Conservation (phyloP, 129 eudicot species). For the Ambrosia trifida region DNA sequence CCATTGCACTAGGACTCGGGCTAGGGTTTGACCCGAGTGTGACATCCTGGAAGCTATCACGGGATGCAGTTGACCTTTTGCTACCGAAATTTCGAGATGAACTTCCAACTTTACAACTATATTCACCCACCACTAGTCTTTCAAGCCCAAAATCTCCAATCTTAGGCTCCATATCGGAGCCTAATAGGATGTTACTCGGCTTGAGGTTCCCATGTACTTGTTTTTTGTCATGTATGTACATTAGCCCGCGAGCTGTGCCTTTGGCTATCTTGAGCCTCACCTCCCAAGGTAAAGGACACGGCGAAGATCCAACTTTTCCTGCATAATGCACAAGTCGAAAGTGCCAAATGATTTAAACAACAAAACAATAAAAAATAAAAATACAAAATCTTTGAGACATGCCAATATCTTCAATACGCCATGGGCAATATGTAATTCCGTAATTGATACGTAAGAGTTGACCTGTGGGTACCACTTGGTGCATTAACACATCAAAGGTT, state of each 20-base stretch:
- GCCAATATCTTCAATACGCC: conserved; percentile 36
- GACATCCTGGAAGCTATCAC: conserved; percentile 80
- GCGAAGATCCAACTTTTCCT: conserved; percentile 94
- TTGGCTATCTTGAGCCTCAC: conserved; percentile 81
- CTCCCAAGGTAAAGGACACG: conserved; percentile 90
- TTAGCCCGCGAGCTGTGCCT: conserved; percentile 90
- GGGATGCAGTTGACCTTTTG: conserved; percentile 81
- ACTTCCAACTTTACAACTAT: conserved; percentile 57
- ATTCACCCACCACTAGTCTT: conserved; percentile 67
- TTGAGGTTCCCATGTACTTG: conserved; percentile 92
- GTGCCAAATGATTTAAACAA: conserved; percentile 8
- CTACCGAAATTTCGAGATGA: conserved; percentile 87
- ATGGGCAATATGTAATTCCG: conserved; percentile 30
- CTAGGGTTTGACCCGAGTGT: conserved; percentile 59
- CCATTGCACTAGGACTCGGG: conserved; percentile 84
- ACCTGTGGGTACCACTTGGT: conserved; percentile 36
- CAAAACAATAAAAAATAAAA: conserved; percentile 13
- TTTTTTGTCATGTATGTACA: conserved; percentile 85
- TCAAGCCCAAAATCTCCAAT: conserved; percentile 93
- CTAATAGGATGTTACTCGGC: conserved; percentile 85
- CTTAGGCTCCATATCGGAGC: conserved; percentile 89
- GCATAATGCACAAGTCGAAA: conserved; percentile 12
- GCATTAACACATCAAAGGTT: conserved; percentile 37
- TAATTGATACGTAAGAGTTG: conserved; percentile 43
- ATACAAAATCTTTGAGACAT: conserved; percentile 25